A percentile compares a stretch with the other conserved stretches of the same genome.
Conservation (phyloP, 2,329 filamentous ascomycete species). For the Penicillium polonicum region DNA sequence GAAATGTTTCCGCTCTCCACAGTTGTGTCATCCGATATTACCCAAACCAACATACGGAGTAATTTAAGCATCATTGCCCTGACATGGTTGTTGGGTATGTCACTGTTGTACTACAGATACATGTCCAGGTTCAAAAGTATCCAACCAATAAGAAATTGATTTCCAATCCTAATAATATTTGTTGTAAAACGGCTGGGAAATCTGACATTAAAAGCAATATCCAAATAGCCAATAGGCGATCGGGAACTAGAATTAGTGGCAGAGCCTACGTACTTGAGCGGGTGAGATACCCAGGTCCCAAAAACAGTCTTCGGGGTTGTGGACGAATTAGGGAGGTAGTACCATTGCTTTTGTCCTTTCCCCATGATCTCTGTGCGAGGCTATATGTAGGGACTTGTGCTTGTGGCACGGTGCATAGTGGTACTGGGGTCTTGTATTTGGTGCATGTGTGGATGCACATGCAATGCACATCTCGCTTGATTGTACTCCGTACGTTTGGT, state of each 20-base stretch:
- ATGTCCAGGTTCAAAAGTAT: neutral
- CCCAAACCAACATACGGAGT: neutral
- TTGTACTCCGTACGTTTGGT: neutral
- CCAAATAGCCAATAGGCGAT: neutral
- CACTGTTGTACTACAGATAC: neutral
- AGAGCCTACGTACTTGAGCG: neutral
- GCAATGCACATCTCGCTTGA: neutral
- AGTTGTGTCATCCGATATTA: neutral
- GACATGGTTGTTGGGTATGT: neutral
- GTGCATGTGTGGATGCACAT: neutral
- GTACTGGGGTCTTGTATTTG: neutral
- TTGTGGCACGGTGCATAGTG: neutral
- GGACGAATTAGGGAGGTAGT: conserved; percentile 12
- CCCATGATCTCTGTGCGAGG: conserved; percentile 6
- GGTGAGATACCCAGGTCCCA: neutral
- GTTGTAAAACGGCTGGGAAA: neutral
- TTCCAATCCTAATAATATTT: neutral
- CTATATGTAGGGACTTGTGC: conserved; percentile 5
- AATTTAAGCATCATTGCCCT: neutral
- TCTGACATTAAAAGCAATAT: neutral
- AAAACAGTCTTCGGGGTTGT: conserved; percentile 13
- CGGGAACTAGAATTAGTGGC: neutral
- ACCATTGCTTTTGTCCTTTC: conserved; percentile 1
- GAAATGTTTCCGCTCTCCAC: neutral
- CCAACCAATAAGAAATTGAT: neutral